Conservation (phyloP, 2,329 filamentous ascomycete genomes). For the Colletotrichum theobromicola region DNA sequence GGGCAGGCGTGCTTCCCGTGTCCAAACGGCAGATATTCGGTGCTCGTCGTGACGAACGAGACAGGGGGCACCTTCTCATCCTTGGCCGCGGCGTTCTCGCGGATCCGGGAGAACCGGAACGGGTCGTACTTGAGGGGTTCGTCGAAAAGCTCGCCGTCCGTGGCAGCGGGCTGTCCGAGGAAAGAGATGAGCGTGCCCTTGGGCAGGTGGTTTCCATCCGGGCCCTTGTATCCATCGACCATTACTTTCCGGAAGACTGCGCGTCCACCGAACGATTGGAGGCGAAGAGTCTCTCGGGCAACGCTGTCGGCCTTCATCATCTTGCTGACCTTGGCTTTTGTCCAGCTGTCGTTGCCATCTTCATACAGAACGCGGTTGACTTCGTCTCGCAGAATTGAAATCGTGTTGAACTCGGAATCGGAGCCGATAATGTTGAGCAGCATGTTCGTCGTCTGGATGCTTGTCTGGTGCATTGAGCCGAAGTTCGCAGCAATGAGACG, state of each 20-base stretch:
- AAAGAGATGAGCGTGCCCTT: slow-evolving; percentile 37
- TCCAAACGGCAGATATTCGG: slow-evolving; percentile 37
- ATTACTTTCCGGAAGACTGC: slow-evolving; percentile 33
- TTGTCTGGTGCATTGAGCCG: slow-evolving; percentile 44
- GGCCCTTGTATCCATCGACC: slow-evolving; percentile 31
- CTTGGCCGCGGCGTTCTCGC: slow-evolving; percentile 30
- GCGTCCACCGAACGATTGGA: slow-evolving; percentile 34
- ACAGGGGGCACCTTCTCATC: slow-evolving; percentile 22
- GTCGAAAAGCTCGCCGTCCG: slow-evolving; percentile 33
- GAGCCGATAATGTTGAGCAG: slow-evolving; percentile 41
- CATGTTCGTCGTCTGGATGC: slow-evolving; percentile 42
- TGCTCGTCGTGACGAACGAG: slow-evolving; percentile 34
- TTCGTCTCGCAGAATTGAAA: slow-evolving; percentile 42
- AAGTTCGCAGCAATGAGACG: slow-evolving; percentile 39
- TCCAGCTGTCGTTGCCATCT: slow-evolving; percentile 36
- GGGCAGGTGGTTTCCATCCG: slow-evolving; percentile 35
- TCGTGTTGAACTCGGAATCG: slow-evolving; percentile 39
- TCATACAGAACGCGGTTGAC: slow-evolving; percentile 32
- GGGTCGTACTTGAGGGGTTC: slow-evolving; percentile 44
- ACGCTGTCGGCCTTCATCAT: slow-evolving; percentile 47
- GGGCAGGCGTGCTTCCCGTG: slow-evolving; percentile 39
- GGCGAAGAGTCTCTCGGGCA: slow-evolving; percentile 46
- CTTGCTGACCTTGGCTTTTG: slow-evolving; percentile 38
- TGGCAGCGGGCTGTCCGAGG: slow-evolving; percentile 33
- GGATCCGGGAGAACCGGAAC: slow-evolving; percentile 43